Base-by-base conservation (phyloP, 768 basidiomycete species). In the Collybiopsis confluens region DNA sequence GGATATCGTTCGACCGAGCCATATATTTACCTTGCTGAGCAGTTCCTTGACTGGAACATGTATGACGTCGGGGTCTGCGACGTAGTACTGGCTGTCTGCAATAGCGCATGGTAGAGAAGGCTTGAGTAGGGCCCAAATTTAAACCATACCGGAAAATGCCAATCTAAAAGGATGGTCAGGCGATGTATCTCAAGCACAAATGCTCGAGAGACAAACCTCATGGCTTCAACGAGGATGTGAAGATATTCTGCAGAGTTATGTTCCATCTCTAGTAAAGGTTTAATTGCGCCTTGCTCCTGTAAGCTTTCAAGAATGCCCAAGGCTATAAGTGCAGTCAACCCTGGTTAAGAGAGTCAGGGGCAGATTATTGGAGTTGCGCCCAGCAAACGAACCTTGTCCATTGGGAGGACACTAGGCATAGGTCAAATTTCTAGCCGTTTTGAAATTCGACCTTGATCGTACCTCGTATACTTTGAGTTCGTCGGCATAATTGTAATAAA, bases 381-480 rank as follows among this genome's bases (percentile, higher is more conserved):
- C 1, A 10, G 16, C 55, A 3, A 1, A 26, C 54, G 28, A 51
- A 72, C 95, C 96, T 80, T 98, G 95, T 8, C 96, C 94, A 65
- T 97, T 98, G 0, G 96, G 96, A 7, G 95, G 96, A 62, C 93
- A 96, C 92, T 92, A 41, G 5, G 42, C 15, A n/a, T 37, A 35
- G 47, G 48, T 35, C n/a, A 44, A 47, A 36, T 60, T 50, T 18
- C 56, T 48, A 4, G 28, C 27, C 16, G 20, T 41, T 23, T 52
- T 42, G n/a, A 3, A 15, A 11, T 21, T 33, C 16, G 28, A 33
- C 4, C 15, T 15, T 9, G 7, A 48, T 33, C 74, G 56, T 60
- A 90, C 93, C 80, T 99, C 96, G 66, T 92, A 92, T 0, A 98
- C 75, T 0, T 93, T 92, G 6, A 98, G 88, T 54, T 93, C 89